Conservation (phyloP, 148 eudicot genomes). For the Rhododendron ferrugineum region DNA sequence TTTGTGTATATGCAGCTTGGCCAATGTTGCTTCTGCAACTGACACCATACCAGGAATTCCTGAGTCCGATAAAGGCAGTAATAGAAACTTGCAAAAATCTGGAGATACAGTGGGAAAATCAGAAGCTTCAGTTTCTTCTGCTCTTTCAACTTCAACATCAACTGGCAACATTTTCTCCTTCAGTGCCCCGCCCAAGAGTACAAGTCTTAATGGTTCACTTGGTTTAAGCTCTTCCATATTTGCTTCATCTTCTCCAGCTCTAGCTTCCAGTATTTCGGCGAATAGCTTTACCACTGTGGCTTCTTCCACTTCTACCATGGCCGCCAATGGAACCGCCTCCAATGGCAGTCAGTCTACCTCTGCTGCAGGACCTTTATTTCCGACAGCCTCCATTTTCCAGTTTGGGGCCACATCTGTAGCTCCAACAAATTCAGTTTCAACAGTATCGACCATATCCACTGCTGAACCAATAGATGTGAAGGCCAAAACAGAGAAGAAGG, state of each 20-base stretch:
- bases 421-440: conserved; percentile 25
- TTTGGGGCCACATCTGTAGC: conserved; percentile 22
- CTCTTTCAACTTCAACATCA: conserved; percentile 12
- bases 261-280: conserved; percentile 24
- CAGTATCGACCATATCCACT: conserved; percentile 13
- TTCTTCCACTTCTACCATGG: conserved; percentile 7
- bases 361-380: conserved; percentile 18
- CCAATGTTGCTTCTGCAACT: conserved; percentile 20
- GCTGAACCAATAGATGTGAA: conserved; percentile 18
- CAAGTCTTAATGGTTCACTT: conserved; percentile 27
- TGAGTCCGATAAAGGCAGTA: conserved; percentile 21
- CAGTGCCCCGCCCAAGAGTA: conserved; percentile 18
- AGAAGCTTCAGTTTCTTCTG: conserved; percentile 21
- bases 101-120: conserved; percentile 20
- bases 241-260: conserved; percentile 21
- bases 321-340: conserved; percentile 13
- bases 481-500: conserved; percentile 27
- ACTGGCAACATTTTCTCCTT: conserved; percentile 18
- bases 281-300: conserved; percentile 24
- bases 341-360: conserved; percentile 17
- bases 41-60: conserved; percentile 17
- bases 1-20: conserved; percentile 26
- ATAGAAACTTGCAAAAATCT: conserved; percentile 16
- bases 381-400: conserved; percentile 21
- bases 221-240: conserved; percentile 28